phyloP scores from a whole-genome alignment of 805 yeast genomes.

The Tetrapisispora arboricola region DNA sequence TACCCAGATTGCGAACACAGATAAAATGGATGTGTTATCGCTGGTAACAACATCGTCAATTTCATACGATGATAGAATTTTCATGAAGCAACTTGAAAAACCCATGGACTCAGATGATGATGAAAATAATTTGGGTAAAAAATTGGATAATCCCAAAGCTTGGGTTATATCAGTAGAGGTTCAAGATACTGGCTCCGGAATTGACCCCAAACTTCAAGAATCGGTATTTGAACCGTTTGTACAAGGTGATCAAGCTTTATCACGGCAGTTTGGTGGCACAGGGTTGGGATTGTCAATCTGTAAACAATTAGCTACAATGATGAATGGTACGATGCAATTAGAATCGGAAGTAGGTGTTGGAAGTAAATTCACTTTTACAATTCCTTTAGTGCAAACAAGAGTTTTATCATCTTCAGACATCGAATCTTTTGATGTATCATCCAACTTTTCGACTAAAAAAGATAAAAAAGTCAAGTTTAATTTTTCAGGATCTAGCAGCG shows the following conservation, averaged over 20 bases:
- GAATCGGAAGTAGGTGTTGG: constrained; percentile 74
- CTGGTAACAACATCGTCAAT: constrained; percentile 22
- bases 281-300: constrained; percentile 89
- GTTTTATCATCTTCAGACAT: constrained; percentile 25
- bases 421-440: constrained; percentile 54
- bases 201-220: constrained; percentile 68
- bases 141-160: constrained; percentile 22
- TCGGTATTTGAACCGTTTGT: constrained; percentile 92
- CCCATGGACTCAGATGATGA: constrained; percentile 16
- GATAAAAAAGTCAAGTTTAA: constrained; percentile 37
- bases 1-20: not conserved
- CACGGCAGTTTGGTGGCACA: constrained; percentile 90
- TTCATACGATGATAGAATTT: constrained; percentile 36
- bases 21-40: constrained; percentile 5
- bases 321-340: constrained; percentile 77
- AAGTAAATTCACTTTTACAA: constrained; percentile 68
- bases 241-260: constrained; percentile 91
- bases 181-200: constrained; percentile 90
- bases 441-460: constrained; percentile 43
- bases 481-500: constrained; percentile 8
- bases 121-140: constrained; percentile 12
- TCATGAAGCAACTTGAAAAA: constrained; percentile 34
- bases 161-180: constrained; percentile 50
- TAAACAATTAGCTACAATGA: constrained; percentile 78
- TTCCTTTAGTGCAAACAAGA: constrained; percentile 55